These are phyloP conservation scores for Discostella stelligera DNA, from an alignment of 352 stramenopile species.

Conservation along the genomic window DNA sequence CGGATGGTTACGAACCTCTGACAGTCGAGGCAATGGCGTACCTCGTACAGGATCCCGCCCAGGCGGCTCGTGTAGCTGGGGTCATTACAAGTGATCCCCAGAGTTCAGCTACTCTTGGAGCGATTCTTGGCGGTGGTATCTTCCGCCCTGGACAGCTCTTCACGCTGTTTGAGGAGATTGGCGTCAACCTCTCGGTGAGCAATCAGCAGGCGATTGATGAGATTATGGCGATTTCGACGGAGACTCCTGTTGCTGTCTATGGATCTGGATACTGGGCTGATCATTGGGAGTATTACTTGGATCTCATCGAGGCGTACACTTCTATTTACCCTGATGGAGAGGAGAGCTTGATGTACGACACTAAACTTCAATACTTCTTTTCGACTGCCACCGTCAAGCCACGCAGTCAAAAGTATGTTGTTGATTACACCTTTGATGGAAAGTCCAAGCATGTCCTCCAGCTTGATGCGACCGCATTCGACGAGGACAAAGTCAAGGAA, in stretches of 20 bases:
- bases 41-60: slow-evolving; percentile 50
- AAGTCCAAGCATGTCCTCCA: slow-evolving; percentile 68
- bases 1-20: slow-evolving; percentile 85
- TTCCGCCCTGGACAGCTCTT: slow-evolving; percentile 84
- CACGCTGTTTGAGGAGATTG: slow-evolving; percentile 67
- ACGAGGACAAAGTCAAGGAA: slow-evolving; percentile 25
- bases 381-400: slow-evolving; percentile 70
- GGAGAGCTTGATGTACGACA: slow-evolving; percentile 78
- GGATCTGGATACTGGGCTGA: slow-evolving; percentile 81
- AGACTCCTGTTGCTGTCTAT: slow-evolving; percentile 62
- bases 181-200: slow-evolving; percentile 72
- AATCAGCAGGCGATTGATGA: slow-evolving; percentile 74
- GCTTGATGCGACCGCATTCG: slow-evolving; percentile 46
- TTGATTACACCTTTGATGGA: slow-evolving; percentile 63
- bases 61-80: slow-evolving; percentile 53
- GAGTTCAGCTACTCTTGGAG: slow-evolving; percentile 54
- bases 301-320: slow-evolving; percentile 82
- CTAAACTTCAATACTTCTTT: slow-evolving; percentile 80
- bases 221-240: slow-evolving; percentile 49
- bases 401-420: slow-evolving; percentile 77
- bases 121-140: slow-evolving; percentile 66
- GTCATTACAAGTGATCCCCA: slow-evolving; percentile 56
- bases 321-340: slow-evolving; percentile 83
- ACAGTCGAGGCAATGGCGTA: slow-evolving; percentile 78
- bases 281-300: slow-evolving; percentile 84